Conservation (phyloP, 768 basidiomycete species). For the Trametes cingulata region DNA sequence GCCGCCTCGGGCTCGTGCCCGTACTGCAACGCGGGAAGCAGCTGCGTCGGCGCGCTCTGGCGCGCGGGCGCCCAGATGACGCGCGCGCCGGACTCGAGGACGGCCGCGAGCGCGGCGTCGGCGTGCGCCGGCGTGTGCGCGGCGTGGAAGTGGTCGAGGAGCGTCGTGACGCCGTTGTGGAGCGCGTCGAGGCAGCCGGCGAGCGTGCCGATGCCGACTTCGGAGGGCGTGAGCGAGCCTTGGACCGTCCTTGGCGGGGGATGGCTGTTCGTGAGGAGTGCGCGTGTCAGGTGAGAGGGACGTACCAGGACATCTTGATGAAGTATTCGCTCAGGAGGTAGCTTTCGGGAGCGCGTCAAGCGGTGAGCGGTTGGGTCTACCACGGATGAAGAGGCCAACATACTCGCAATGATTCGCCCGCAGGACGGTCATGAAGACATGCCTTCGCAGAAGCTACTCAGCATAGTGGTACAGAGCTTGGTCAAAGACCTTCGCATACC, state of each 20-base stretch:
- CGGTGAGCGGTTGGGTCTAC: neutral
- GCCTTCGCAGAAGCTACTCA: constrained; percentile 12
- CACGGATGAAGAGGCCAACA: neutral
- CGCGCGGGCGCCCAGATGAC: constrained; percentile 32
- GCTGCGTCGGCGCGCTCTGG: constrained; percentile 26
- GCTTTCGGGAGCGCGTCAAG: constrained; percentile 9
- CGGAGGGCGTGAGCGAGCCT: constrained; percentile 27
- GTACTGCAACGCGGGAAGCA: constrained; percentile 23
- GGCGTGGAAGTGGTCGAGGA: constrained; percentile 36
- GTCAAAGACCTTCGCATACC: too few relatives aligned
- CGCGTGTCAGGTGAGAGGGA: neutral
- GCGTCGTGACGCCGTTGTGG: constrained; percentile 34
- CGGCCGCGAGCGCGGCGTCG: constrained; percentile 27
- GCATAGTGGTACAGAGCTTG: neutral
- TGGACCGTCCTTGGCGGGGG: constrained; percentile 22
- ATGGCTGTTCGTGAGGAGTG: too few relatives aligned
- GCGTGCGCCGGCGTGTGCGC: constrained; percentile 28
- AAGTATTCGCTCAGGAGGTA: constrained; percentile 33
- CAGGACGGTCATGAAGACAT: constrained; percentile 33
- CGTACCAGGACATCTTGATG: constrained; percentile 29
- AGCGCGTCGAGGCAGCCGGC: constrained; percentile 34
- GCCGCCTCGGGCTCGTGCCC: constrained; percentile 24
- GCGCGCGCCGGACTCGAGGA: constrained; percentile 31
- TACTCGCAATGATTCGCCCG: constrained; percentile 30
- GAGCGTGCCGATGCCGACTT: constrained; percentile 33